A percentile compares a stretch with the other conserved stretches of the same genome.
Evolutionary conservation across 768 basidiomycete genomes (phyloP).

Genomic region (Chalciporus chontae): DNA sequence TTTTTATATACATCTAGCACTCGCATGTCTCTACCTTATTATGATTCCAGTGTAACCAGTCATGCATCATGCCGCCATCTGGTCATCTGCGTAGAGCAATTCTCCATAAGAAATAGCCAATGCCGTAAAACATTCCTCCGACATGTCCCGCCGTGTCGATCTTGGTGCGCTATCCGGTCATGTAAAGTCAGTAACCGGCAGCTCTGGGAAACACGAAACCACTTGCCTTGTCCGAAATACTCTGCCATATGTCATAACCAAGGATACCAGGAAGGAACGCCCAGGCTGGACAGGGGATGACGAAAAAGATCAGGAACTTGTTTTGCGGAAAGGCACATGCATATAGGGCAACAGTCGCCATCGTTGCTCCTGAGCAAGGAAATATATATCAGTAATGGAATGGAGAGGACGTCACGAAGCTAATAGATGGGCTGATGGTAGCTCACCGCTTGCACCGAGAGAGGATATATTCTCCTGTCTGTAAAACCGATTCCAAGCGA

Average conservation of each 20-base stretch:
- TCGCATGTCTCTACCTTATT: conserved; percentile 9
- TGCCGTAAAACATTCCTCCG: conserved; percentile 60
- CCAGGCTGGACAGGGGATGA: conserved; percentile 82
- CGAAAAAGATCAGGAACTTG: conserved; percentile 68
- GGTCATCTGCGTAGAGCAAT: conserved; percentile 27
- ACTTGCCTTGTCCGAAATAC: conserved; percentile 34
- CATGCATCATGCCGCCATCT: background rate
- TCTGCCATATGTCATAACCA: conserved; percentile 34
- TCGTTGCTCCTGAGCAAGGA: conserved; percentile 47
- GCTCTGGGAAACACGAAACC: background rate
- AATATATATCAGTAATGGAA: too few species aligned
- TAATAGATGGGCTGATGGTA: too few species aligned
- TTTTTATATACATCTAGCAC: conserved; percentile 7
- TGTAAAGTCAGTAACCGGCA: background rate
- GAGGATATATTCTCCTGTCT: conserved; percentile 30
- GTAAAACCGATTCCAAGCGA: conserved; percentile 42
- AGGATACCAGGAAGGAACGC: conserved; percentile 59
- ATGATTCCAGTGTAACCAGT: background rate
- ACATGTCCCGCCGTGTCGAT: conserved; percentile 66
- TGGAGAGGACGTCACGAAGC: too few species aligned
- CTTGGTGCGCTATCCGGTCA: conserved; percentile 38
- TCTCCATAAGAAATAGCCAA: conserved; percentile 45
- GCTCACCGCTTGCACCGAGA: conserved; percentile 68
- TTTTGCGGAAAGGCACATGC: conserved; percentile 66
- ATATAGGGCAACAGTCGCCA: conserved; percentile 65